phyloP scores from a whole-genome alignment of 2,329 filamentous ascomycete species.

The Neonectria sp. region DNA sequence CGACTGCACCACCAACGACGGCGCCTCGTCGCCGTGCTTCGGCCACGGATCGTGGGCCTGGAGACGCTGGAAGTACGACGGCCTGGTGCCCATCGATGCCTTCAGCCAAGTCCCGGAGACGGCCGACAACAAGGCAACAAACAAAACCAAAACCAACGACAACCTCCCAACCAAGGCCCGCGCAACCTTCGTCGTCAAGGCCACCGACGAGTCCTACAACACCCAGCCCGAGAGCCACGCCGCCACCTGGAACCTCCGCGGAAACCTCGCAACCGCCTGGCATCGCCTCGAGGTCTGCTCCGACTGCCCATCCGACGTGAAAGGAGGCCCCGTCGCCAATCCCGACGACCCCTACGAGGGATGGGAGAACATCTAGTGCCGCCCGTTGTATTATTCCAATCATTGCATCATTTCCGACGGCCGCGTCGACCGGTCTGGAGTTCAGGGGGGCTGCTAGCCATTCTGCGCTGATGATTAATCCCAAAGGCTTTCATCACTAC shows the following conservation, averaged over 20 bases:
- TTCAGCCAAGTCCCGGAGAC: conserved; percentile 39
- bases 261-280: conserved; percentile 78
- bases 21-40: conserved; percentile 48
- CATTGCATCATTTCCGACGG: neutral
- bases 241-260: conserved; percentile 74
- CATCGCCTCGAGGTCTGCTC: conserved; percentile 66
- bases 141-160: conserved; percentile 14
- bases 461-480: neutral
- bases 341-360: conserved; percentile 26
- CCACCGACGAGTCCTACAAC: conserved; percentile 77
- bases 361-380: conserved; percentile 19
- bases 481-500: neutral
- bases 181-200: conserved; percentile 73
- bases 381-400: neutral
- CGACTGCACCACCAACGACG: conserved; percentile 56
- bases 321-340: neutral
- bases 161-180: conserved; percentile 49
- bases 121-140: conserved; percentile 22
- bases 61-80: conserved; percentile 73
- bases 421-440: neutral
- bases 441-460: neutral
- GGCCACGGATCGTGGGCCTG: conserved; percentile 73
- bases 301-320: conserved; percentile 45
- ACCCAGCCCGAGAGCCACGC: conserved; percentile 74
- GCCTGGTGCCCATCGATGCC: conserved; percentile 56